Base-by-base conservation (phyloP, 2,329 filamentous ascomycete genomes). In the Fusarium sp. region DNA sequence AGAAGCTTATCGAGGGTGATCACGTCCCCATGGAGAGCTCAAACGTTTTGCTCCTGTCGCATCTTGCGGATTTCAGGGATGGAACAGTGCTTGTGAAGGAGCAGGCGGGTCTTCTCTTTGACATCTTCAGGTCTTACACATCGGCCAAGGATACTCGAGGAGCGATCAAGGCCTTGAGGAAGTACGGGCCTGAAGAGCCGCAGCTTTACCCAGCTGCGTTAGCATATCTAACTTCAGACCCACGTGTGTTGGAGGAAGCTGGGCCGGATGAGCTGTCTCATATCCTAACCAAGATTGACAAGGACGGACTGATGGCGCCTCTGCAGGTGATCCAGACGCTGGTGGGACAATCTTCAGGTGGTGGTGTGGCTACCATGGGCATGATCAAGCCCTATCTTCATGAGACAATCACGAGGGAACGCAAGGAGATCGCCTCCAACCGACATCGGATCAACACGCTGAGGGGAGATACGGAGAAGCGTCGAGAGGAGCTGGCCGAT, bases 41-140 rank as follows among this genome's bases (percentile, higher is more conserved):
- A 2, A 98, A 97, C 78, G 94, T 99, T 16, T 89, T 99, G 0
- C 87, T 99, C 1, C 88, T 99, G 3, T 99, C 97, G 1, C 95
- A 98, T 79, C 87, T 99, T 5, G 95, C 95, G 5, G 91, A 95
- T 77, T 99, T 98, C 85, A 89, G 90, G 52, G 95, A 97, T 79
- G 97, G 97, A 20, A 98, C 95, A 0, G 94, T 95, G 2, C 89
- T 99, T 2, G 95, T 99, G 65, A 94, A 95, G 75, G 97, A 99
- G 84, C 94, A 98, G 80, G 94, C 97, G 69, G 95, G 95, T 22
- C 89, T 99, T 4, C 89, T 94, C 47, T 97, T 95, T 66, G 97
- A 99, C 82, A 98, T 99, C 69, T 98, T 99, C 86, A 92, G 97
- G 58, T 98, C 96, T 1, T 98, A 97, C 81, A 98, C 96, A 2